These are phyloP conservation scores for Colletotrichum sp. DNA, from an alignment of 2,329 filamentous ascomycete species.

Conservation along the genomic window DNA sequence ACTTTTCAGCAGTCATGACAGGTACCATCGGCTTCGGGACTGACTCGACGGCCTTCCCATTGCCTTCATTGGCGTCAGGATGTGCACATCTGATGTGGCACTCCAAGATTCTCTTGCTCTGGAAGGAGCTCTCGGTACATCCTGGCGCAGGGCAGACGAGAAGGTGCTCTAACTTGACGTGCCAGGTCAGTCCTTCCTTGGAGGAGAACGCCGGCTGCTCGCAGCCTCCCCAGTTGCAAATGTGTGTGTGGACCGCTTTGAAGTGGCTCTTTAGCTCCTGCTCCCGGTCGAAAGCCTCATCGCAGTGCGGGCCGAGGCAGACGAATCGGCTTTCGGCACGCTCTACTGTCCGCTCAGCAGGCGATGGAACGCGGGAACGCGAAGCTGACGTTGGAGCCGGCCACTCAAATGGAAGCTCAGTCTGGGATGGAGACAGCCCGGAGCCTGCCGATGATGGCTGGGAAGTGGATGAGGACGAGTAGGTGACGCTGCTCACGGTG, in stretches of 20 bases:
- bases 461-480: constrained; percentile 23
- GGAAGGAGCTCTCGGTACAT: constrained; percentile 41
- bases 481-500: constrained; percentile 29
- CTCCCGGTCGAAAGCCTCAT: constrained; percentile 26
- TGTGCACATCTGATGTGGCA: constrained; percentile 43
- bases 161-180: constrained; percentile 49
- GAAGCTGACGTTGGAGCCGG: constrained; percentile 10
- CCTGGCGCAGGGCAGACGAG: constrained; percentile 43
- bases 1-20: background rate
- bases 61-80: constrained; percentile 19
- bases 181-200: constrained; percentile 42
- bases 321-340: constrained; percentile 22
- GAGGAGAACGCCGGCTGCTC: constrained; percentile 38
- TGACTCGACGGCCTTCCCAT: constrained; percentile 18
- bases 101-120: constrained; percentile 36
- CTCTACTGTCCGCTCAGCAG: constrained; percentile 16
- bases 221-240: constrained; percentile 46
- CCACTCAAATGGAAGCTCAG: constrained; percentile 27
- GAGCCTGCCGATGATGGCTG: constrained; percentile 32
- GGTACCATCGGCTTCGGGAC: background rate
- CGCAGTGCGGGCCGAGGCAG: constrained; percentile 32
- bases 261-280: constrained; percentile 28
- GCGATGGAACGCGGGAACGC: constrained; percentile 28
- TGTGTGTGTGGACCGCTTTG: constrained; percentile 32
- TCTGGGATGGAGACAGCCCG: constrained; percentile 32